Evolutionary conservation across 139 green algal genomes (phyloP).

Genomic region (Chara braunii): DNA sequence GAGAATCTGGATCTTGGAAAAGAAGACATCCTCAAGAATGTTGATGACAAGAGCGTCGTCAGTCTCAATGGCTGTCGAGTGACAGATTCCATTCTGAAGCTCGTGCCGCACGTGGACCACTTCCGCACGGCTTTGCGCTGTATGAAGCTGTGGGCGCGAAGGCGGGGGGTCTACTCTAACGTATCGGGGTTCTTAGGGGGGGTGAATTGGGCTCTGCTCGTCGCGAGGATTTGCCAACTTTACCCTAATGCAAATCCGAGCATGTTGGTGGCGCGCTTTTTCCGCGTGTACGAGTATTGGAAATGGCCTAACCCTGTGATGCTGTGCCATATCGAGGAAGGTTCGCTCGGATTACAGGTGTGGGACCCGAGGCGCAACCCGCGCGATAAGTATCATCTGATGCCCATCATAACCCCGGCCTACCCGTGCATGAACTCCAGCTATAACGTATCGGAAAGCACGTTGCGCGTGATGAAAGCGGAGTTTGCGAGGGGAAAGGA

Average conservation of each 20-base stretch:
- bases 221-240: slow-evolving; percentile 80
- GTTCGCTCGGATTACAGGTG: slow-evolving; percentile 46
- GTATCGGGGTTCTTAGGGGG: slow-evolving; percentile 82
- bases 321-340: slow-evolving; percentile 63
- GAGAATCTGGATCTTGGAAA: slow-evolving; percentile 50
- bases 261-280: slow-evolving; percentile 68
- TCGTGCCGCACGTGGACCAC: slow-evolving; percentile 46
- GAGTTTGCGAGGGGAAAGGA: slow-evolving; percentile 57
- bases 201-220: slow-evolving; percentile 94
- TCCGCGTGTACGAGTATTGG: slow-evolving; percentile 68
- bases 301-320: slow-evolving; percentile 74
- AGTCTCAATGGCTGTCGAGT: slow-evolving; percentile 84
- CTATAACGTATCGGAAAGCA: slow-evolving; percentile 86
- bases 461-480: slow-evolving; percentile 59
- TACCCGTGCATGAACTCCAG: slow-evolving; percentile 91
- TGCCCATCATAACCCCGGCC: slow-evolving; percentile 96
- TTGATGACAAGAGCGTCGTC: slow-evolving; percentile 76
- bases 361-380: slow-evolving; percentile 79
- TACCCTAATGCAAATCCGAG: slow-evolving; percentile 68
- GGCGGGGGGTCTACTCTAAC: slow-evolving; percentile 50
- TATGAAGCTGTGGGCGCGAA: slow-evolving; percentile 87
- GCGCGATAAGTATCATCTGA: slow-evolving; percentile 68
- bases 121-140: slow-evolving; percentile 66
- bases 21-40: slow-evolving; percentile 66
- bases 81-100: slow-evolving; percentile 64